Conservation (phyloP, 176 grass and related monocot genomes). For the Olyra latifolia region DNA sequence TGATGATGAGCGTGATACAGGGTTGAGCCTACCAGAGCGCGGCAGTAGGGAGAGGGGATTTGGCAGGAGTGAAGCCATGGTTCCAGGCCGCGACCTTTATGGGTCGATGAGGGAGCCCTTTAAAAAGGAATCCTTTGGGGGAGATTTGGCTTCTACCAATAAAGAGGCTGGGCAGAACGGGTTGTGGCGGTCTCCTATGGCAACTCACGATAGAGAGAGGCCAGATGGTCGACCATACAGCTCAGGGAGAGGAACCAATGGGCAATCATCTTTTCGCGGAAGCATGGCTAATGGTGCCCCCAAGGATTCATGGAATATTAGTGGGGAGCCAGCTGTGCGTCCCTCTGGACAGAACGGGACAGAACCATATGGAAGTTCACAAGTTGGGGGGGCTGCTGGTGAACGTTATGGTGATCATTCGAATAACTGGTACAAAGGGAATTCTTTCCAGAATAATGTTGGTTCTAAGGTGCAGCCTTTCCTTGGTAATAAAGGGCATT, state of each 20-base stretch:
- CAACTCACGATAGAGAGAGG: slow-evolving; percentile 44
- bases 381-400: slow-evolving; percentile 16
- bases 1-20: slow-evolving; percentile 94
- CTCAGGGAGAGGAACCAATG: slow-evolving; percentile 62
- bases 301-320: slow-evolving; percentile 59
- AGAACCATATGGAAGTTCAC: slow-evolving; percentile 50
- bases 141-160: slow-evolving; percentile 40
- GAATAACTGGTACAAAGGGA: slow-evolving; percentile 67
- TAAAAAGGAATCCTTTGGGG: slow-evolving; percentile 58
- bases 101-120: slow-evolving; percentile 46
- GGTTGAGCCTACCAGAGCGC: slow-evolving; percentile 71
- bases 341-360: slow-evolving; percentile 43
- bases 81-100: slow-evolving; percentile 39
- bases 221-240: slow-evolving; percentile 52
- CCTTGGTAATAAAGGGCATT: slow-evolving; percentile 52
- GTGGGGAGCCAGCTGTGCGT: slow-evolving; percentile 26
- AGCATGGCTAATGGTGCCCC: slow-evolving; percentile 42
- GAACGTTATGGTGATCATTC: slow-evolving; percentile 42
- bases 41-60: slow-evolving; percentile 58
- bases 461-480: slow-evolving; percentile 53
- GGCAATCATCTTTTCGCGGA: slow-evolving; percentile 33
- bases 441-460: slow-evolving; percentile 61
- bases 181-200: slow-evolving; percentile 53
- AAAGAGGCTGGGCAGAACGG: slow-evolving; percentile 48
- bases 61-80: slow-evolving; percentile 47